A percentile compares a stretch with the other conserved stretches of the same genome.
These are phyloP conservation scores for Pythium utonaiense DNA, from an alignment of 352 stramenopile species.

Conservation along the genomic window DNA sequence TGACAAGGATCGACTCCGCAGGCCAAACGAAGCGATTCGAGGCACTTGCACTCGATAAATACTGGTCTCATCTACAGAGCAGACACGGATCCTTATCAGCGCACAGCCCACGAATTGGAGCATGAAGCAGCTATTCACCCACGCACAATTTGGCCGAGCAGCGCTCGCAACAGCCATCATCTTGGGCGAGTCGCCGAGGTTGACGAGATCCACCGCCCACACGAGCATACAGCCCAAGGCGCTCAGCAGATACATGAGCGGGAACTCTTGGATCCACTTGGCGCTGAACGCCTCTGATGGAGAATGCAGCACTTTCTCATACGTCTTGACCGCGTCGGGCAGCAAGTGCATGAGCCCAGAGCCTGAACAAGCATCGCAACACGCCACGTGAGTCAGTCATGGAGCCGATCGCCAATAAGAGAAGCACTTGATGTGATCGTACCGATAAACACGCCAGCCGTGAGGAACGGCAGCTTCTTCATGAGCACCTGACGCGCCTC, in stretches of 20 bases:
- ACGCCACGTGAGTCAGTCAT: no score
- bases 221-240: slow-evolving; percentile 51
- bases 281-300: slow-evolving; percentile 7
- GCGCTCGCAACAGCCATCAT: slow-evolving; percentile 63
- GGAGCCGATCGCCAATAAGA: no score
- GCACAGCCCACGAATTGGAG: no score
- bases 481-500: slow-evolving; percentile 36
- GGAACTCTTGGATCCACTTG: slow-evolving; percentile 45
- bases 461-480: slow-evolving; percentile 60
- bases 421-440: no score
- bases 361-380: slow-evolving; percentile 11
- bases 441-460: slow-evolving; percentile 57
- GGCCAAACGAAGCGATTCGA: slow-evolving; percentile 45
- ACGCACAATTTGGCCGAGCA: slow-evolving; percentile 48
- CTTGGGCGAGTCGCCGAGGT: slow-evolving; percentile 61
- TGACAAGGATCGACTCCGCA: slow-evolving; percentile 37
- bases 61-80: slow-evolving; percentile 46
- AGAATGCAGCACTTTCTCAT: slow-evolving; percentile 36
- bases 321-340: slow-evolving; percentile 52
- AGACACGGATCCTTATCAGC: background rate
- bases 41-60: slow-evolving; percentile 59
- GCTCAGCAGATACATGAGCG: slow-evolving; percentile 53
- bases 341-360: slow-evolving; percentile 60
- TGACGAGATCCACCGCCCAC: slow-evolving; percentile 57
- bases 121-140: background rate